Percentiles rank a stretch among this genome's conserved stretches.
These are phyloP conservation scores for Metarhizium robertsii DNA, from an alignment of 2,329 filamentous ascomycete genomes.

Conservation along the genomic window DNA sequence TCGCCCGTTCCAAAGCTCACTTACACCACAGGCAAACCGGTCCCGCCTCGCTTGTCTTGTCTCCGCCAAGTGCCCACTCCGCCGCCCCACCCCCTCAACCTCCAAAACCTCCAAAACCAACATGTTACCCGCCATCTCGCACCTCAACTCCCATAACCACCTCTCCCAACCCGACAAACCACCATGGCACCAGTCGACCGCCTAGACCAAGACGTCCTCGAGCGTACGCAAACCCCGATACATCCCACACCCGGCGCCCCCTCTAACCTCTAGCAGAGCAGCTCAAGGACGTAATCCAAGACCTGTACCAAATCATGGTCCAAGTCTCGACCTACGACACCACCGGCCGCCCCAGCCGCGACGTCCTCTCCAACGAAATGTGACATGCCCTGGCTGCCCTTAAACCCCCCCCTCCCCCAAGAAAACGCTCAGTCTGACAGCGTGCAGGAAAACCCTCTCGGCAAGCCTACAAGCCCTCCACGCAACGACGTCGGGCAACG, in stretches of 20 bases:
- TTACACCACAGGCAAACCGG: too few relatives aligned
- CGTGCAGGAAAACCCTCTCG: conserved; percentile 28
- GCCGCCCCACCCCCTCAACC: not conserved
- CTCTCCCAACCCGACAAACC: not conserved
- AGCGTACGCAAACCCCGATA: conserved; percentile 23
- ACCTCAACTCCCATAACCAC: conserved; percentile 21
- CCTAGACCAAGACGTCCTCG: conserved; percentile 27
- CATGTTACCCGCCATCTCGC: too few relatives aligned
- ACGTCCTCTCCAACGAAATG: conserved; percentile 48
- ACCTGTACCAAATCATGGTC: conserved; percentile 55
- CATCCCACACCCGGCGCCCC: not conserved
- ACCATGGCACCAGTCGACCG: conserved; percentile 33
- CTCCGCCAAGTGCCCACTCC: too few relatives aligned
- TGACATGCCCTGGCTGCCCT: conserved; percentile 14
- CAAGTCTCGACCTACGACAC: conserved; percentile 53
- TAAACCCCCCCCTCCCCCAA: too few relatives aligned
- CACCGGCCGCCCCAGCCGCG: conserved; percentile 38
- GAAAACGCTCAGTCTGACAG: not conserved
- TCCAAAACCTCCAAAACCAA: too few relatives aligned
- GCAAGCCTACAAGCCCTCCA: conserved; percentile 28
- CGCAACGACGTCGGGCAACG: conserved; percentile 28
- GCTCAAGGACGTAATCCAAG: conserved; percentile 53
- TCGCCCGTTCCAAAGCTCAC: too few relatives aligned
- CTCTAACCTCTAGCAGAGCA: conserved; percentile 30
- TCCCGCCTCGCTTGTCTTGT: too few relatives aligned